Evolutionary conservation across 176 grass and related monocot species (phyloP).

Genomic region (Oryza officinalis): DNA sequence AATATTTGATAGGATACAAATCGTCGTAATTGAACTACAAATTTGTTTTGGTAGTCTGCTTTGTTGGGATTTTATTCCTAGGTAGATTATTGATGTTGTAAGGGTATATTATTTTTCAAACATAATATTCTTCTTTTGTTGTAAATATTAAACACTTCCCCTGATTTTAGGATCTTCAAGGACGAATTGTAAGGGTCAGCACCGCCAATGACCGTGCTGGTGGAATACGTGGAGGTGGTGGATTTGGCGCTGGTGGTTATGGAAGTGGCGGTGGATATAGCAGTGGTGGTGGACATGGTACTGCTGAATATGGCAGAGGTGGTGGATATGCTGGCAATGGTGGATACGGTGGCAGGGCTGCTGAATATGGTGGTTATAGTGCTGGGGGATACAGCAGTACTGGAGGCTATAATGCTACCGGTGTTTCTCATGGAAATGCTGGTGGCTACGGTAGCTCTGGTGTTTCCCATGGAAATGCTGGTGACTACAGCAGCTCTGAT

Average conservation of each 20-base stretch:
- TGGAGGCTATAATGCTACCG: slow-evolving; percentile 2
- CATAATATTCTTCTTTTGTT: slow-evolving; percentile 10
- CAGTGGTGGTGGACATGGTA: slow-evolving; percentile 11
- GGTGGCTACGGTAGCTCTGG: background rate
- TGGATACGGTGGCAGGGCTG: background rate
- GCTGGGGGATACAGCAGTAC: slow-evolving; percentile 23
- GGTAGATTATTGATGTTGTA: slow-evolving; percentile 2
- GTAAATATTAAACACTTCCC: slow-evolving; percentile 21
- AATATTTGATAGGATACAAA: background rate
- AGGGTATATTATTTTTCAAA: slow-evolving; percentile 3
- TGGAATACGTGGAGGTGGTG: slow-evolving; percentile 39
- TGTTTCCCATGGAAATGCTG: background rate
- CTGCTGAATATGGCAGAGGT: background rate
- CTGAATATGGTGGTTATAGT: slow-evolving; percentile 22
- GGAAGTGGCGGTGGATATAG: too few relatives aligned
- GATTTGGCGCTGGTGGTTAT: background rate
- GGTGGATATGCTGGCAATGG: background rate
- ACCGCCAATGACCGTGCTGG: slow-evolving; percentile 64
- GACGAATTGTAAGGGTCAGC: slow-evolving; percentile 65
- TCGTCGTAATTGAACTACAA: background rate
- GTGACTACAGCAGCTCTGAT: background rate
- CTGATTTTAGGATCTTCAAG: slow-evolving; percentile 77
- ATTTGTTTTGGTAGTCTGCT: background rate
- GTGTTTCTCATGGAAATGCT: slow-evolving; percentile 12
- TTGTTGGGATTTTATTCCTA: background rate